Evolutionary conservation across 352 stramenopile genomes (phyloP), one percentile per base, ranked within the genome.

Genomic region (Phytophthora lateralis): DNA sequence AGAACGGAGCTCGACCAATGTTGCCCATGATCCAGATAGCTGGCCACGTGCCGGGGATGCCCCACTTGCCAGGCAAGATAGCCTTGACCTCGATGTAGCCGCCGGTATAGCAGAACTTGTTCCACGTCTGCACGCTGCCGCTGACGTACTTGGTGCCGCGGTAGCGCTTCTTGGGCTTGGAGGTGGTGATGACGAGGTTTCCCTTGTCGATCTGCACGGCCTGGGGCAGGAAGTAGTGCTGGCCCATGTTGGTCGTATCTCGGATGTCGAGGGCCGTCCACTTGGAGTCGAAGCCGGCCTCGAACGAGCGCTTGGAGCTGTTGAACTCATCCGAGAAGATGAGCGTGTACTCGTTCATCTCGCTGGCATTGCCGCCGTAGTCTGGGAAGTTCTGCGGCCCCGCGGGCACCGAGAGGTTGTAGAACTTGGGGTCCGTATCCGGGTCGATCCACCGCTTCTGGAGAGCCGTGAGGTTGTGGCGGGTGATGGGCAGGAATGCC

Each of bases 81-180:
- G 97, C 93, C 37, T 82, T 69, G 29, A 99, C 94, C 73, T 99
- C 96, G 6, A 99, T 68, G 45, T 97, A 98, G 18, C 97, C 97
- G 53, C 97, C 97, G 3, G 96, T 98, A 77, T 98, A 99, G 73
- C 97, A 99, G 70, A 99, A 99, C 77, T 99, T 99, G 85, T 99
- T 98, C 97, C 97, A 99, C 20, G 80, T 93, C 70, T 98, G 95
- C n/a, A 99, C 45, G 76, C 97, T 98, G 29, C 94, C 97, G 57
- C 88, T 97, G 27, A 96, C 88, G 69, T 96, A 96, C 54, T 80
- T 77, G 18, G 85, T 54, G 42, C 69, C 79, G 41, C 75, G 81
- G 69, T 91, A 97, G 51, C 80, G 71, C n/a, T 93, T 69, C 57
- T 85, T 93, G 6, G 84, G 74, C 71, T 96, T 96, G 47, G 82